These are phyloP conservation scores for Ustilago curta DNA, from an alignment of 1,284 basidiomycete species.

Conservation along the genomic window DNA sequence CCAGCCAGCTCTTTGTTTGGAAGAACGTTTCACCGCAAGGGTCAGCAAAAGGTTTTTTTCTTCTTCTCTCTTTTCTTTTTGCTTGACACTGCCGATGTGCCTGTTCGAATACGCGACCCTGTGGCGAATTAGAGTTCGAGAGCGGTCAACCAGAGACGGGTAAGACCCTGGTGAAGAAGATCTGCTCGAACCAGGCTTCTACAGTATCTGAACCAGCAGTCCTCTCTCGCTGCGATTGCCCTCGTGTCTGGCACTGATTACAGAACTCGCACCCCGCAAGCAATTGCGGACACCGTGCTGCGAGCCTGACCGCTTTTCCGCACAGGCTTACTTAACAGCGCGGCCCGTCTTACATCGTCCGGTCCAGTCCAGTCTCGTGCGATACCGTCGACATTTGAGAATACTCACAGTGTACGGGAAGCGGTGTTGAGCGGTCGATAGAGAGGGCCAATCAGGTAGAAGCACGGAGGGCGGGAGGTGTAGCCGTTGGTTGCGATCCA, in stretches of 20 bases:
- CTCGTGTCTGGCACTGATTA: background rate
- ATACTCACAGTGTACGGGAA: background rate
- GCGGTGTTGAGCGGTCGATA: background rate
- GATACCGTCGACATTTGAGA: too few relatives aligned
- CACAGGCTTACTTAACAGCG: background rate
- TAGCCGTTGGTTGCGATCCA: background rate
- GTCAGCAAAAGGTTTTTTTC: background rate
- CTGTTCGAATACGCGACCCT: background rate
- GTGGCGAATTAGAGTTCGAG: slow-evolving; percentile 14
- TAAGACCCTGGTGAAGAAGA: slow-evolving; percentile 13
- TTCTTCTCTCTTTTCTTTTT: background rate
- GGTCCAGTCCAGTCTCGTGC: background rate
- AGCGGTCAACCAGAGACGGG: background rate
- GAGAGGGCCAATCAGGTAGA: background rate
- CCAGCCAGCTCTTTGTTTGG: too few relatives aligned
- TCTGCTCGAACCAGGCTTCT: background rate
- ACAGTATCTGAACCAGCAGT: background rate
- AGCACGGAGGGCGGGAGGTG: too few relatives aligned
- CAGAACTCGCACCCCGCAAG: slow-evolving; percentile 1
- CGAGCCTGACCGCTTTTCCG: background rate
- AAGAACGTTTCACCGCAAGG: too few relatives aligned
- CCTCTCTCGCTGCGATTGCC: background rate
- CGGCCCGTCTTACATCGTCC: background rate
- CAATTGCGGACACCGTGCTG: background rate
- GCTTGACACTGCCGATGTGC: background rate